Base-by-base conservation (phyloP, 2,329 filamentous ascomycete genomes). In the Aspergillus fumigatus region DNA sequence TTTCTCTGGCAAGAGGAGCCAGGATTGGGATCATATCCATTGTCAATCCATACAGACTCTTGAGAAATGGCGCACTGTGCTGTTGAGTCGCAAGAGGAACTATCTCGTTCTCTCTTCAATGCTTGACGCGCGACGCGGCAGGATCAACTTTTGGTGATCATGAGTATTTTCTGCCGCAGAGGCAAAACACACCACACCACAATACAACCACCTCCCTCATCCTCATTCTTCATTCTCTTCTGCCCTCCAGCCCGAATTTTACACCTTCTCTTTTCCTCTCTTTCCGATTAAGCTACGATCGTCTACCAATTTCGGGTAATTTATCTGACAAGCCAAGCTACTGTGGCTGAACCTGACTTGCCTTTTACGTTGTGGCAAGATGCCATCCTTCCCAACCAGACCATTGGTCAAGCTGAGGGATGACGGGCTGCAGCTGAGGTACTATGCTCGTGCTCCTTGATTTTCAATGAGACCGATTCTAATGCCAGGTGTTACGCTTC, bases 361-460 rank as follows among this genome's bases (percentile, higher is more conserved):
- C 40, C 54, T 48, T 48, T 60, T 41, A 53, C 41, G 52, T 45
- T 59, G 56, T 14, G 17, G 38, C 59, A 62, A 54, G 51, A 75
- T 75, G 73, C 63, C 71, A 48, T 69, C 67, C 26, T 70, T 73
- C 53, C 68, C 67, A 26, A 67, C 71, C 51, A 68, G 69, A 19
- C 74, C 75, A 48, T 63, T 75, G 53, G 71, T 77, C 21, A 69
- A 73, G 27, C 60, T 63, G 25, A 71, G 73, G 56, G 71, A 75
- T 56, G 69, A 73, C 63, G 75, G 73, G 10, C 62, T 76, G 19
- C 76, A 78, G 57, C 60, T 79, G 47, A 78, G 75, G 77, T 78
- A 55, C 23, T 26, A 48, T 35, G 32, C 19, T 27, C 14, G 38
- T n/a, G 8, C 17, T 47, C 21, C 21, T 10, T 9, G 9, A 8